A percentile compares a stretch with the other conserved stretches of the same genome.
phyloP scores from a whole-genome alignment of 2,329 filamentous ascomycete genomes.

The Ascosphaera pollenicola region DNA sequence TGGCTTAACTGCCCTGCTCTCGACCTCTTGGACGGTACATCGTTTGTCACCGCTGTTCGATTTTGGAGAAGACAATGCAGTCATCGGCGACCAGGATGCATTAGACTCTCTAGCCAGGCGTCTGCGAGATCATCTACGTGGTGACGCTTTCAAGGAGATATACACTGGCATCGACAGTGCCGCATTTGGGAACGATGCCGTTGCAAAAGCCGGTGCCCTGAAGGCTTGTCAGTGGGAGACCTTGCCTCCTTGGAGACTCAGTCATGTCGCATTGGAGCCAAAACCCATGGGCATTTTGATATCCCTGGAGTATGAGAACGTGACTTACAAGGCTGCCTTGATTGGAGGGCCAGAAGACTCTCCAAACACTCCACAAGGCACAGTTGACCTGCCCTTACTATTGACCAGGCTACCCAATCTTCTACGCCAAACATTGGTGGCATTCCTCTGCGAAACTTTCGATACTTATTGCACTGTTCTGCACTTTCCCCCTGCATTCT shows the following conservation, averaged over 20 bases:
- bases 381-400: conserved; percentile 28
- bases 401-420: conserved; percentile 28
- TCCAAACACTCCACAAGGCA: conserved; percentile 9
- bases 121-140: conserved; percentile 26
- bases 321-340: conserved; percentile 28
- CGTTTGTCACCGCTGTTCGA: conserved; percentile 32
- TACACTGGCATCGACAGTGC: conserved; percentile 16
- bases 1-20: conserved; percentile 16
- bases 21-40: conserved; percentile 31
- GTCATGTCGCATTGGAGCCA: conserved; percentile 10
- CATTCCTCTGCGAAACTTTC: conserved; percentile 28
- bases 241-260: conserved; percentile 11
- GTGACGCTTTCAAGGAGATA: conserved; percentile 25
- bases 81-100: conserved; percentile 14
- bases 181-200: conserved; percentile 14
- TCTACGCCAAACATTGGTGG: conserved; percentile 25
- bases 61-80: conserved; percentile 13
- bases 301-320: conserved; percentile 27
- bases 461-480: conserved; percentile 26
- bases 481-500: conserved; percentile 21
- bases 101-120: conserved; percentile 25
- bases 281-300: conserved; percentile 22
- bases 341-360: conserved; percentile 13
- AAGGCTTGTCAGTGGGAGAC: conserved; percentile 24
- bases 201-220: conserved; percentile 25